These are phyloP conservation scores for Dicorynia guianensis DNA, from an alignment of 306 rosid species.

Conservation along the genomic window DNA sequence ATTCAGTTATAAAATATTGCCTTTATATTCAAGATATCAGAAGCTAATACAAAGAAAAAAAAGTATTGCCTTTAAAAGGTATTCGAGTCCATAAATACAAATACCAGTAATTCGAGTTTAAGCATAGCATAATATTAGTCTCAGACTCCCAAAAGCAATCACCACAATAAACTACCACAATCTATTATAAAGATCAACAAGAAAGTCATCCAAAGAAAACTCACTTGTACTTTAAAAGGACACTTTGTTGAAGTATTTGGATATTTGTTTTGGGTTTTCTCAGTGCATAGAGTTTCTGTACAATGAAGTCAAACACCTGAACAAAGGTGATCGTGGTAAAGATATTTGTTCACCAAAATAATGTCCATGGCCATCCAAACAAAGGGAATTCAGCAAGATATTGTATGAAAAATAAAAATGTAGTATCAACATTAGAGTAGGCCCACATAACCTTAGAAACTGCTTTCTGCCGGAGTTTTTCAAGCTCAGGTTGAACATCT, in stretches of 20 bases:
- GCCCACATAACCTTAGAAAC: slow-evolving; percentile 78
- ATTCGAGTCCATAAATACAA: background rate
- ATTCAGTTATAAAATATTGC: background rate
- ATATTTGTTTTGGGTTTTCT: slow-evolving; percentile 98
- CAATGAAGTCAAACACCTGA: slow-evolving; percentile 94
- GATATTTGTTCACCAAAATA: slow-evolving; percentile 8
- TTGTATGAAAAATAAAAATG: slow-evolving; percentile 11
- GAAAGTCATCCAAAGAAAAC: slow-evolving; percentile 44
- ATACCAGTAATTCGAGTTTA: background rate
- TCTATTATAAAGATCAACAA: background rate
- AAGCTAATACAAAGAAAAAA: slow-evolving; percentile 11
- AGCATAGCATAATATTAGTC: background rate
- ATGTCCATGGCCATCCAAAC: background rate
- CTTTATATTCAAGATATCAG: background rate
- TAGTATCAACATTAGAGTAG: slow-evolving; percentile 10
- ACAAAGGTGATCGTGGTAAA: slow-evolving; percentile 42
- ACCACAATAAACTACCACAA: slow-evolving; percentile 2
- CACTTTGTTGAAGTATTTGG: slow-evolving; percentile 97
- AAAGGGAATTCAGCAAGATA: slow-evolving; percentile 21
- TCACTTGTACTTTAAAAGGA: slow-evolving; percentile 96
- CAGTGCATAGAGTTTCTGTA: slow-evolving; percentile 93
- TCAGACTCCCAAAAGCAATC: background rate
- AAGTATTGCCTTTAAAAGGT: background rate
- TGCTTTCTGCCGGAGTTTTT: slow-evolving; percentile 93
- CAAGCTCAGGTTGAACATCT: slow-evolving; percentile 98